phyloP scores from a whole-genome alignment of 108 stramenopile species.

The Cyclotella choctawhatcheeana region DNA sequence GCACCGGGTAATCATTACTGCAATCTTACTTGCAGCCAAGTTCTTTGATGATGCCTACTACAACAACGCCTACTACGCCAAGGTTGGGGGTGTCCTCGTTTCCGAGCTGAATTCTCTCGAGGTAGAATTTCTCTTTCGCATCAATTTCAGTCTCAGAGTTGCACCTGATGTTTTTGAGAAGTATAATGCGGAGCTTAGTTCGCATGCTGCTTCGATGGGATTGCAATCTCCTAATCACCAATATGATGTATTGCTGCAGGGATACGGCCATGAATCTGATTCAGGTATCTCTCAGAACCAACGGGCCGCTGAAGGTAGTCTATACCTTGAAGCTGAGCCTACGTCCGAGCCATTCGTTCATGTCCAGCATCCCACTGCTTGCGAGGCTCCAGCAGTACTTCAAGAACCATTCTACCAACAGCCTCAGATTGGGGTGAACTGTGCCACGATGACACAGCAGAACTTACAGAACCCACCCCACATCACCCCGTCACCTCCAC shows the following conservation, averaged over 20 bases:
- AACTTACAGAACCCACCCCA: slow-evolving; percentile 17
- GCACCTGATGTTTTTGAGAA: slow-evolving; percentile 85
- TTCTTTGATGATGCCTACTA: slow-evolving; percentile 99
- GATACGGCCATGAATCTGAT: background rate
- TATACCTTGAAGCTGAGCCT: background rate
- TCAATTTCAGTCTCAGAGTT: slow-evolving; percentile 96
- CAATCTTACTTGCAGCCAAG: slow-evolving; percentile 95
- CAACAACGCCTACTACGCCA: slow-evolving; percentile 99
- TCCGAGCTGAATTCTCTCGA: slow-evolving; percentile 94
- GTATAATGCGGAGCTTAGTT: slow-evolving; percentile 79
- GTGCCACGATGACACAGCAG: background rate
- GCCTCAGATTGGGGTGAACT: background rate
- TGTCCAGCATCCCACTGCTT: background rate
- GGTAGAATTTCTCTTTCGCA: slow-evolving; percentile 94
- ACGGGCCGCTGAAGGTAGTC: background rate
- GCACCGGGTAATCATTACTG: slow-evolving; percentile 96
- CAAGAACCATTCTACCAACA: slow-evolving; percentile 17
- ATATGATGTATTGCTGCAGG: slow-evolving; percentile 5
- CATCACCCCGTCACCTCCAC: slow-evolving; percentile 37
- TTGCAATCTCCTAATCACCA: background rate
- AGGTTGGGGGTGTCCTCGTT: slow-evolving; percentile 89
- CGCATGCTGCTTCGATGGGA: slow-evolving; percentile 54
- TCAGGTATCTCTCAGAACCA: background rate
- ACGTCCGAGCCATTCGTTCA: background rate
- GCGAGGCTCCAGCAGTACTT: background rate